Evolutionary conservation across 441 rosid genomes (phyloP).

Genomic region (Eruca vesicaria): DNA sequence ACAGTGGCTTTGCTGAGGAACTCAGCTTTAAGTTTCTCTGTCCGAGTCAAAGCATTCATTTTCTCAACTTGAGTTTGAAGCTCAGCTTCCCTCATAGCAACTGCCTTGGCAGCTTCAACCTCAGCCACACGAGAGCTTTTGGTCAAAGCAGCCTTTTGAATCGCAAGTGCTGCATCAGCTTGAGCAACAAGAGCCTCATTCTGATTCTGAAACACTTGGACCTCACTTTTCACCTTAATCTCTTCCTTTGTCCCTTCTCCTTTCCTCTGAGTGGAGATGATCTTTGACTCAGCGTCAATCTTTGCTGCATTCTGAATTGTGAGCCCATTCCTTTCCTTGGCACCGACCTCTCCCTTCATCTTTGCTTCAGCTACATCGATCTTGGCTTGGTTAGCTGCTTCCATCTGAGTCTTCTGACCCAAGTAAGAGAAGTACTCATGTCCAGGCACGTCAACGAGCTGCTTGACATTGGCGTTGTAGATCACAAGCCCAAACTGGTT

Average conservation of each 20-base stretch:
- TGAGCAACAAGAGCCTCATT: conserved; percentile 58
- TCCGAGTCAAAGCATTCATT: conserved; percentile 58
- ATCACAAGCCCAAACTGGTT: conserved; percentile 66
- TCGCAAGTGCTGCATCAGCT: conserved; percentile 57
- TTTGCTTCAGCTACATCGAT: conserved; percentile 63
- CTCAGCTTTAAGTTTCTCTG: conserved; percentile 71
- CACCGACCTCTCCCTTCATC: conserved; percentile 67
- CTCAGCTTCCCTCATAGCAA: conserved; percentile 65
- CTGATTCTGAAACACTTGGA: conserved; percentile 58
- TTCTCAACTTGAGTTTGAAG: conserved; percentile 58
- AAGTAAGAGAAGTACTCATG: conserved; percentile 75
- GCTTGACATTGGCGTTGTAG: conserved; percentile 72
- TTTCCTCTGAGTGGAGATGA: conserved; percentile 46
- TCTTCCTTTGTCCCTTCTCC: conserved; percentile 66
- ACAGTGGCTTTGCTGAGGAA: conserved; percentile 63
- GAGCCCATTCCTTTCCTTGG: conserved; percentile 47
- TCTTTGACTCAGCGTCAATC: conserved; percentile 68
- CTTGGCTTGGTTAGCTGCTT: conserved; percentile 74
- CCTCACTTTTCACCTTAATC: conserved; percentile 54
- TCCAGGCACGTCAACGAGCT: conserved; percentile 71
- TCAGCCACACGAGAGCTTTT: conserved; percentile 53
- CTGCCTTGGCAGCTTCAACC: conserved; percentile 63
- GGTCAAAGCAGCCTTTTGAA: conserved; percentile 53
- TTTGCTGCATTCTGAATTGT: conserved; percentile 67
- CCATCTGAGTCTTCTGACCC: conserved; percentile 82